These are phyloP conservation scores for Maudiozyma turicensis DNA, from an alignment of 805 yeast genomes.

Conservation along the genomic window DNA sequence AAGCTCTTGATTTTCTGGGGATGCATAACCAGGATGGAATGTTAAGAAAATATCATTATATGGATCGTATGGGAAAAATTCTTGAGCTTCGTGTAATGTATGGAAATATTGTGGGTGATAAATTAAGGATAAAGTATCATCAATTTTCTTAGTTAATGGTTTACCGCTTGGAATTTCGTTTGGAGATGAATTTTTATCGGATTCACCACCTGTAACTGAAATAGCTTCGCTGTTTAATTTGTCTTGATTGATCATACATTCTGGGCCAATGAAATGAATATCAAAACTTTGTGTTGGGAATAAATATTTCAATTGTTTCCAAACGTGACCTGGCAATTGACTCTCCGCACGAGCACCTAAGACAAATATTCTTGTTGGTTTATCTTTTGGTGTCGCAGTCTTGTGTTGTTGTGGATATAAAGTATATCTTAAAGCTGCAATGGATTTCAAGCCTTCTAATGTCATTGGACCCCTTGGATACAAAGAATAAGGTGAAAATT, in stretches of 20 bases:
- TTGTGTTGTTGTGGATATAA: constrained; percentile 51
- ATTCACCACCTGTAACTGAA: neutral
- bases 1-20: constrained; percentile 65
- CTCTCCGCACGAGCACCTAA: constrained; percentile 92
- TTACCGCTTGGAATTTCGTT: constrained; percentile 32
- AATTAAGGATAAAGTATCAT: constrained; percentile 63
- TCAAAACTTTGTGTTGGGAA: constrained; percentile 80
- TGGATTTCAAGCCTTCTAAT: constrained; percentile 85
- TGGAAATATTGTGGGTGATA: constrained; percentile 91
- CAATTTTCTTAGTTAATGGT: constrained; percentile 66
- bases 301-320: constrained; percentile 85
- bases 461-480: constrained; percentile 82
- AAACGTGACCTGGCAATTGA: constrained; percentile 86
- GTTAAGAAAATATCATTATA: constrained; percentile 86
- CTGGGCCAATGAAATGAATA: constrained; percentile 92
- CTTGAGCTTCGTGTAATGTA: constrained; percentile 82
- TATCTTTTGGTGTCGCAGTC: constrained; percentile 46
- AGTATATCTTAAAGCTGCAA: constrained; percentile 88
- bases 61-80: constrained; percentile 97
- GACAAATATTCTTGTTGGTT: constrained; percentile 84
- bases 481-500: constrained; percentile 72
- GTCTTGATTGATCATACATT: constrained; percentile 61
- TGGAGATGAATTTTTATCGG: neutral
- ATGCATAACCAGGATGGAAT: constrained; percentile 92
- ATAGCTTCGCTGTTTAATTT: constrained; percentile 20